Conservation (phyloP, 2,329 filamentous ascomycete genomes). For the Xylaria sp. region DNA sequence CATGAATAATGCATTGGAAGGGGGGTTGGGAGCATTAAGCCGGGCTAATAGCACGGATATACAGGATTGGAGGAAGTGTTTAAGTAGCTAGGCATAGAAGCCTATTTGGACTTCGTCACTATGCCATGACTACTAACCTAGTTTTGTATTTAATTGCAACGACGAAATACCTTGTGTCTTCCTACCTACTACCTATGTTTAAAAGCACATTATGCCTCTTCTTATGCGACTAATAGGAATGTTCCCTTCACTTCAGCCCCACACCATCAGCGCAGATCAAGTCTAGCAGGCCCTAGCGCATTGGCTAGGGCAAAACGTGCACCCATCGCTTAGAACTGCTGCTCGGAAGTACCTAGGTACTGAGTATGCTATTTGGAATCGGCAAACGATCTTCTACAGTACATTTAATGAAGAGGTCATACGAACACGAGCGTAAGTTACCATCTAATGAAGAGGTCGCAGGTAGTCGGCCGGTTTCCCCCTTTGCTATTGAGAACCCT, state of each 20-base stretch:
- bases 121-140: slow-evolving; percentile 1
- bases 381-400: slow-evolving; percentile 9
- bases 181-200: background rate
- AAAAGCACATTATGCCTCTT: slow-evolving; percentile 15
- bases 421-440: slow-evolving; percentile 17
- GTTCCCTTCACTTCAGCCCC: slow-evolving; percentile 11
- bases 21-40: slow-evolving; percentile 31
- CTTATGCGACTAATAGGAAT: slow-evolving; percentile 21
- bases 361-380: slow-evolving; percentile 34
- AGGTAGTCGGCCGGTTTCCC: background rate
- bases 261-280: slow-evolving; percentile 20
- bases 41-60: slow-evolving; percentile 22
- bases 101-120: slow-evolving; percentile 16
- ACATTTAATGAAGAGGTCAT: background rate
- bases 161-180: slow-evolving; percentile 16
- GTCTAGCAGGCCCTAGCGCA: slow-evolving; percentile 15
- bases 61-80: slow-evolving; percentile 15
- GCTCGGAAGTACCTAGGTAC: too few species aligned
- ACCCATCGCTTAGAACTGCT: slow-evolving; percentile 32
- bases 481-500: background rate
- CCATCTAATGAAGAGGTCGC: background rate
- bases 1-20: slow-evolving; percentile 40
- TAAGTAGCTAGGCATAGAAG: slow-evolving; percentile 17
- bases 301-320: slow-evolving; percentile 3
- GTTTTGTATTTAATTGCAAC: slow-evolving; percentile 31